Evolutionary conservation across 192 early-diverging fungal species (phyloP), one percentile per base, ranked within the genome.

Genomic region (Chytriomyces confervae): DNA sequence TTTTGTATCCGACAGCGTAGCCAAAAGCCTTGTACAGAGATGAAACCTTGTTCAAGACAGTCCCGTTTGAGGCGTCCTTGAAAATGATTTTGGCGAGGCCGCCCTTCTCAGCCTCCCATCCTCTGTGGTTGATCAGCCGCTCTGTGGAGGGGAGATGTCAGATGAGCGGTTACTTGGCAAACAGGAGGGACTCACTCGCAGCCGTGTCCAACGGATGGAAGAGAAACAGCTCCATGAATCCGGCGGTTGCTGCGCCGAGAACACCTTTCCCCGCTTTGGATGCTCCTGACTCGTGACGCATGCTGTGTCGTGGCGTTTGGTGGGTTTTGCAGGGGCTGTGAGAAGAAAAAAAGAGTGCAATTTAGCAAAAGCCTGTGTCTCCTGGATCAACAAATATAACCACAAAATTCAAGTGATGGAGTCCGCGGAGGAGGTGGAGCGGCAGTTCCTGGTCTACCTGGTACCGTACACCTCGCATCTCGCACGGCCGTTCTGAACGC

Each of bases 141-240:
- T 84, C 69, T 74, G 50, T 16, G 9, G 11, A 5, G 51, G 45
- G 45, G 51, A 6, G 47, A 70, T 7, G 13, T 24, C 5, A 27
- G 49, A 60, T 70, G 13, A 5, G n/a, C 0, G 0, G 29, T 13
- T 49, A 46, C 47, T 93, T 93, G 83, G 88, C 91, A 93, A 95
- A 94, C 78, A 95, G 89, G 62, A 93, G 89, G 88, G n/a, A 62
- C 60, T 66, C 18, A 77, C 76, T 97, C 93, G 94, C 94, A 13
- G 96, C 92, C 2, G 96, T 97, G 85, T 97, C 96, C 53, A 97
- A 90, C 61, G 96, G 96, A 81, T 97, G 96, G 89, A 97, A 97
- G 66, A 93, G 89, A 75, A 94, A 87, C 64, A 97, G 88, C 86
- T 97, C 96, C 29, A 94, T 86, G 80, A 96, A 90, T 65, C 95